A percentile compares a stretch with the other conserved stretches of the same genome.
These are phyloP conservation scores for Teunomyces tritomae DNA, from an alignment of 805 yeast genomes.

Conservation along the genomic window DNA sequence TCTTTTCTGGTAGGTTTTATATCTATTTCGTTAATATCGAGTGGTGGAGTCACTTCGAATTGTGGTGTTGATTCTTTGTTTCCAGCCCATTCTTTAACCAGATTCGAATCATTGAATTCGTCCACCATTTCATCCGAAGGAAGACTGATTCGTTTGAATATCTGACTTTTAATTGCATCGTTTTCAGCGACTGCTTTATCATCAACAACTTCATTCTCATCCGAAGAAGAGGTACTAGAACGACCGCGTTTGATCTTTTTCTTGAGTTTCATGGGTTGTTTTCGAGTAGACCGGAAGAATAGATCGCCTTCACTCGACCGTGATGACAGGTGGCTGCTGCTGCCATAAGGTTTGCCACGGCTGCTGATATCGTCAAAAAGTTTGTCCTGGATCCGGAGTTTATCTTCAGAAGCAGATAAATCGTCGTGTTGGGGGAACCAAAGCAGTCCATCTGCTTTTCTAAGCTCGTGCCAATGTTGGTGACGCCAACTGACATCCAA, in stretches of 20 bases:
- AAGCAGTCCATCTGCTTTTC: constrained; percentile 41
- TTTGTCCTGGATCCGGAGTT: constrained; percentile 29
- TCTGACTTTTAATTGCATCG: constrained; percentile 6
- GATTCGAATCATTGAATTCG: not conserved
- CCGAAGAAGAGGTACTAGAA: not conserved
- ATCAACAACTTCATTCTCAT: not conserved
- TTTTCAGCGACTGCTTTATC: not conserved
- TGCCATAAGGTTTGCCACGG: not conserved
- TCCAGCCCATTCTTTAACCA: not conserved
- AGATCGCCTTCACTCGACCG: constrained; percentile 1
- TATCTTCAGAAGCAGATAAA: constrained; percentile 1
- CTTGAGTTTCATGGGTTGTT: not conserved
- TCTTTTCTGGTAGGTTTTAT: constrained; percentile 2
- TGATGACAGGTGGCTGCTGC: constrained; percentile 9
- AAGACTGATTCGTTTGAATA: constrained; percentile 7
- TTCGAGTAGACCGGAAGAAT: not conserved
- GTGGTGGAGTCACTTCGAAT: constrained; percentile 3
- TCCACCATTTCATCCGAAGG: constrained; percentile 4
- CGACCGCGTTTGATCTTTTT: not conserved
- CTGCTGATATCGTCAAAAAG: constrained; percentile 5
- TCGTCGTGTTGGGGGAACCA: constrained; percentile 46
- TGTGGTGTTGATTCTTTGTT: constrained; percentile 1
- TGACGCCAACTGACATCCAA: constrained; percentile 59
- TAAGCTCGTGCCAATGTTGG: constrained; percentile 53
- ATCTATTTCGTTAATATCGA: constrained; percentile 4